Evolutionary conservation across 83 land plant genomes (phyloP).

Genomic region (Diphasiastrum complanatum): DNA sequence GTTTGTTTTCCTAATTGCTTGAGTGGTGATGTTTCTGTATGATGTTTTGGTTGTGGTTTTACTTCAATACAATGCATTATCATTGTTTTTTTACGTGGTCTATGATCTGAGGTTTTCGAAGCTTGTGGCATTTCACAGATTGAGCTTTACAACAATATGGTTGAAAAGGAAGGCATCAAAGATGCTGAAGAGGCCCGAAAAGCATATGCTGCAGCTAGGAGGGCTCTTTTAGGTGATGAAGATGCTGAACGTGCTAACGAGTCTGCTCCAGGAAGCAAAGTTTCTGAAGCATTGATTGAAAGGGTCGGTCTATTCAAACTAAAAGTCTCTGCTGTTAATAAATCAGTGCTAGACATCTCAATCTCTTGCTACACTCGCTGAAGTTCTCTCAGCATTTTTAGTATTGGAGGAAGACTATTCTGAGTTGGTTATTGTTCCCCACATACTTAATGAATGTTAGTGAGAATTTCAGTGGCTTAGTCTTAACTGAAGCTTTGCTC

Average conservation of each 20-base stretch:
- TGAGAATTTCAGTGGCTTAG: not conserved
- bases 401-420: no score
- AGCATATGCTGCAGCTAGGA: slow-evolving; percentile 65
- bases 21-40: no score
- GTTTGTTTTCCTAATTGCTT: no score
- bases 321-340: no score
- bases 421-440: not conserved
- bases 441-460: not conserved
- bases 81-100: no score
- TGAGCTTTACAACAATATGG: slow-evolving; percentile 70
- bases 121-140: slow-evolving; percentile 80
- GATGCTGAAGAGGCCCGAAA: slow-evolving; percentile 73
- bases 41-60: no score
- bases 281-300: slow-evolving; percentile 69
- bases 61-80: no score
- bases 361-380: no score
- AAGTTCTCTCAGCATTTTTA: no score
- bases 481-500: not conserved
- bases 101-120: no score
- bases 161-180: slow-evolving; percentile 70
- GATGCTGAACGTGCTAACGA: slow-evolving; percentile 39
- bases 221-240: slow-evolving; percentile 27
- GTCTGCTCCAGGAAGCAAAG: slow-evolving; percentile 38
- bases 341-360: no score
- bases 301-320: slow-evolving; percentile 43